Percentiles rank a stretch among this genome's conserved stretches.
Evolutionary conservation across 495 filamentous ascomycete species (phyloP).

Genomic region (Trichoderma erinaceum): DNA sequence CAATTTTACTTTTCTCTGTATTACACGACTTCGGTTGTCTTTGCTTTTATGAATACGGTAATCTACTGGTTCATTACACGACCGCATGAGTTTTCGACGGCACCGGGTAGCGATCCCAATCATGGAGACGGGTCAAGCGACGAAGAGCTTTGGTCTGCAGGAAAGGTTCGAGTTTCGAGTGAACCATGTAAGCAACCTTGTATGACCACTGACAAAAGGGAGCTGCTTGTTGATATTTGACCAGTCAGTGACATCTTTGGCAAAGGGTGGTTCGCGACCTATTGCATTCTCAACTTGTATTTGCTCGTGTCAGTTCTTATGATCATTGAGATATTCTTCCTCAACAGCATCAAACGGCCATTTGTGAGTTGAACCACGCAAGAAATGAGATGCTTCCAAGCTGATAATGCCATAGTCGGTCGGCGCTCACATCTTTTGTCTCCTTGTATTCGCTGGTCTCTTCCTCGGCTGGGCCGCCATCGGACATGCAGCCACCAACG

Average conservation of each 20-base stretch:
- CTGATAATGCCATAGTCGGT: conserved; percentile 30
- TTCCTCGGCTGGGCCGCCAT: conserved; percentile 46
- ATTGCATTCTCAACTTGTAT: conserved; percentile 42
- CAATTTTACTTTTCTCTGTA: conserved; percentile 43
- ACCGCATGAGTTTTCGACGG: conserved; percentile 17
- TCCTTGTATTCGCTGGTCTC: conserved; percentile 30
- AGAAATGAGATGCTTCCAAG: neutral
- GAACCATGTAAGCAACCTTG: neutral
- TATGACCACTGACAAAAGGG: neutral
- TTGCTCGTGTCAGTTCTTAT: conserved; percentile 37
- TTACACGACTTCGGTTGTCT: conserved; percentile 40
- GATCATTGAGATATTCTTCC: conserved; percentile 38
- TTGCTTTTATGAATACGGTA: conserved; percentile 38
- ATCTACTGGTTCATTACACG: conserved; percentile 41
- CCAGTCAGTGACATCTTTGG: conserved; percentile 27
- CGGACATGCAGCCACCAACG: conserved; percentile 40
- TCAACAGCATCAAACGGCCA: conserved; percentile 46
- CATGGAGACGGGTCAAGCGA: conserved; percentile 20
- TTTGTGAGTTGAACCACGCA: conserved; percentile 29
- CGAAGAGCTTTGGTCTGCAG: too few relatives aligned
- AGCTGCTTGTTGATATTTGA: neutral
- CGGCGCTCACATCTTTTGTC: conserved; percentile 29
- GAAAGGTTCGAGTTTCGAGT: neutral
- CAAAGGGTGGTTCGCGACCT: conserved; percentile 31
- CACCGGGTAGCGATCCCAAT: conserved; percentile 23